Evolutionary conservation across 2,329 filamentous ascomycete species (phyloP), one percentile per base, ranked within the genome.

Genomic region (Erysiphe neolycopersici): DNA sequence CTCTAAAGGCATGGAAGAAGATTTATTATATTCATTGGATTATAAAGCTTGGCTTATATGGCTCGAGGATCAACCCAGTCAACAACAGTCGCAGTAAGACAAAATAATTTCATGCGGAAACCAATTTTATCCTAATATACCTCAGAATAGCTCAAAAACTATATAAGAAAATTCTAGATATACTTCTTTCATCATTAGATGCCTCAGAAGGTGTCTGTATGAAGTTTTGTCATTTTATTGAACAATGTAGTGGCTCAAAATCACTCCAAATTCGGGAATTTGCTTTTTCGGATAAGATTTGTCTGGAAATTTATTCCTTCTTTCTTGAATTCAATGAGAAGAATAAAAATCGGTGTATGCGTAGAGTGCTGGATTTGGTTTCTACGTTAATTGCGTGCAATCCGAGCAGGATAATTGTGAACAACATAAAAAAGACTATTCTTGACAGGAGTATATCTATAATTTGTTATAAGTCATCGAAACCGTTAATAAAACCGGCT

Each of bases 321-420:
- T 78, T 72, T 53, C 61, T 76, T 42, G 71, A 76, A 51, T 76
- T 72, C 71, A 75, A 73, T 50, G 73, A 76, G 51, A 69, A 69
- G 45, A 72, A 76, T 52, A 68, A 72, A 47, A 69, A 75, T 50
- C 63, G 73, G 11, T 72, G 72, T 32, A 69, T 76, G 67, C 68
- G 67, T 48, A 63, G 75, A 46, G 66, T 75, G 4, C 61, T 76
- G 30, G 72, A 77, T 49, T 59, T 73, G 17, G 58, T 76, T 18
- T 62, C 64, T 5, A 61, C 63, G 44, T 62, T 71, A 16, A 60
- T 72, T 35, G 54, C 56, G 41, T 63, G 60, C 44, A 72, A 75
- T 47, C 65, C 69, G 0, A 55, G 62, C 26, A 51, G 56, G 3
- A 52, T 50, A 12, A 47, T 54, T 3, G 60, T 64, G 29, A 65